A percentile compares a stretch with the other conserved stretches of the same genome.
phyloP scores from a whole-genome alignment of 179 eudicot species.

The Beta lomatogona region DNA sequence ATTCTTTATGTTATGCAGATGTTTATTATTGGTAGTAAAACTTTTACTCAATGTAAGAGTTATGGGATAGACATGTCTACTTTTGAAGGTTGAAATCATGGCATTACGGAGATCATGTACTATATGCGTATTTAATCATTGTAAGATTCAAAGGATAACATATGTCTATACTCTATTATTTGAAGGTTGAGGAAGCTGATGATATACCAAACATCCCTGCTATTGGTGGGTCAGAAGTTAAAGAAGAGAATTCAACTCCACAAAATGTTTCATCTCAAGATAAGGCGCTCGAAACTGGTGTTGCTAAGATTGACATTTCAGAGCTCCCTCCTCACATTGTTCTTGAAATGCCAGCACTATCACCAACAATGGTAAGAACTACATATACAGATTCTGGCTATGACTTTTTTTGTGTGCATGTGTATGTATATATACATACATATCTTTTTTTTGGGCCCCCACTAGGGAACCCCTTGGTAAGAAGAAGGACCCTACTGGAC shows the following conservation, averaged over 20 bases:
- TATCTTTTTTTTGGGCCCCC: too few species aligned
- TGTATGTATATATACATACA: too few species aligned
- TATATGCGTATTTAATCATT: background rate
- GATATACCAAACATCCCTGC: conserved; percentile 70
- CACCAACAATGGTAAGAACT: conserved; percentile 49
- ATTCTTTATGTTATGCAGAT: background rate
- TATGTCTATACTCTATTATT: background rate
- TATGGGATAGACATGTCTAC: background rate
- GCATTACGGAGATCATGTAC: background rate
- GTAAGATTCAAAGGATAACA: background rate
- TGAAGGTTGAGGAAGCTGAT: conserved; percentile 75
- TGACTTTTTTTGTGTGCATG: background rate
- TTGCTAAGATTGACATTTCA: conserved; percentile 42
- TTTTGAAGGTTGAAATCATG: background rate
- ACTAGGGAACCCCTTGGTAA: too few species aligned
- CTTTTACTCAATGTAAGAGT: background rate
- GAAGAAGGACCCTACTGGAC: too few species aligned
- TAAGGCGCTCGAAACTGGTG: conserved; percentile 39
- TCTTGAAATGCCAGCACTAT: conserved; percentile 52
- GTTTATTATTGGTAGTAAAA: background rate
- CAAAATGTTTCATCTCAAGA: conserved; percentile 34
- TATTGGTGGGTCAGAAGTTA: conserved; percentile 44
- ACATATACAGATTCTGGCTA: background rate
- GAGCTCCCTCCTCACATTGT: conserved; percentile 42
- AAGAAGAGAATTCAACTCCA: conserved; percentile 43